Conservation (phyloP, 73 alveolate genomes). For the Paramecium biaurelia region DNA sequence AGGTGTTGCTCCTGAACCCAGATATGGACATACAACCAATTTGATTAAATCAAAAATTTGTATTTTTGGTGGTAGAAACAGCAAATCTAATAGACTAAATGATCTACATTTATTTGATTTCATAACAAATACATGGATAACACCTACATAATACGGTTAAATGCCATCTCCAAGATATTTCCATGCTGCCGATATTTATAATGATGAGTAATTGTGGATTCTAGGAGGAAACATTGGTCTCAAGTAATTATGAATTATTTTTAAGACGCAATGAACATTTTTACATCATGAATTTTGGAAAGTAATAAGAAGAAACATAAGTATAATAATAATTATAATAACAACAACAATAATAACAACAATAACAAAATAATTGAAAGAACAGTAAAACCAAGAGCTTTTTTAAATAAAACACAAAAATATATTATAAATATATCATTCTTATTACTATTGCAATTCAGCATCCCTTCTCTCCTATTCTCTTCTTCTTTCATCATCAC, state of each 20-base stretch:
- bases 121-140: background rate
- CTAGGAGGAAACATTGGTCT: conserved; percentile 36
- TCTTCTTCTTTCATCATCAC: conserved; percentile 54
- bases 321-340: background rate
- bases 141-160: background rate
- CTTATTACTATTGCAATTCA: conserved; percentile 29
- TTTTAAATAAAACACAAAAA: background rate
- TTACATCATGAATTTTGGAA: conserved; percentile 38
- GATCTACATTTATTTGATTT: conserved; percentile 26
- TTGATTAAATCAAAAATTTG: conserved; percentile 22
- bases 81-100: background rate
- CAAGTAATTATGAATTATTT: background rate
- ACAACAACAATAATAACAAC: background rate
- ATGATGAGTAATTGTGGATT: conserved; percentile 23
- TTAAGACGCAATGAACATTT: conserved; percentile 37
- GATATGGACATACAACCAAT: conserved; percentile 65
- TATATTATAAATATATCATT: background rate
- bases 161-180: conserved; percentile 40
- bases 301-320: background rate
- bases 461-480: conserved; percentile 27
- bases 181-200: conserved; percentile 42
- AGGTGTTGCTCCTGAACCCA: conserved; percentile 61
- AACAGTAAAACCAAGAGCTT: background rate
- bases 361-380: background rate
- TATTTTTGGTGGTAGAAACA: conserved; percentile 32